Conservation (phyloP, 148 eudicot species). For the Heliosperma pusillum region DNA sequence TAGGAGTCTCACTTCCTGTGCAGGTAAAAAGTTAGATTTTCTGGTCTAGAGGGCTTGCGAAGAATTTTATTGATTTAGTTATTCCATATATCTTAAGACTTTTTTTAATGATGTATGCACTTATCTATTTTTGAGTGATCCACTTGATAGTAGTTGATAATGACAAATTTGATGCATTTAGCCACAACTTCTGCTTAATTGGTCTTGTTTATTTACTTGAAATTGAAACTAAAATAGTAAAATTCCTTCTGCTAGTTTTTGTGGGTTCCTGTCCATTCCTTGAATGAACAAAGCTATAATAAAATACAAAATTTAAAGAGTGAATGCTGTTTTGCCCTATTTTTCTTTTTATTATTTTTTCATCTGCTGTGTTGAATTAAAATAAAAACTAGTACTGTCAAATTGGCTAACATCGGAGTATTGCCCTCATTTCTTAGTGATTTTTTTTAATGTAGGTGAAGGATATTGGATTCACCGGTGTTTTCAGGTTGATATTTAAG, state of each 20-base stretch:
- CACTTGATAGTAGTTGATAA: not conserved
- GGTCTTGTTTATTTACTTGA: not conserved
- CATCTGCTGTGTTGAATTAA: not conserved
- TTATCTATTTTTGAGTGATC: not conserved
- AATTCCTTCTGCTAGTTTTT: not conserved
- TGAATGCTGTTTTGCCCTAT: not conserved
- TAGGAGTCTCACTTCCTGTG: conserved; percentile 86
- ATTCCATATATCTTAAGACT: not conserved
- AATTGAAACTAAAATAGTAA: not conserved
- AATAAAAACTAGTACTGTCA: not conserved
- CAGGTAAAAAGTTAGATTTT: conserved; percentile 47
- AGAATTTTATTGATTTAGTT: not conserved
- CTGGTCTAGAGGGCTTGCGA: not conserved
- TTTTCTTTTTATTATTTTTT: not conserved
- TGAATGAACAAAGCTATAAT: not conserved
- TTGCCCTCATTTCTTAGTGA: conserved; percentile 1
- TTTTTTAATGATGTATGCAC: not conserved
- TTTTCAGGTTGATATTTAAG: conserved; percentile 84
- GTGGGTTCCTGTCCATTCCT: not conserved
- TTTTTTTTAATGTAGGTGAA: conserved; percentile 55
- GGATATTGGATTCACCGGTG: conserved; percentile 83
- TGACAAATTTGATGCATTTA: not conserved
- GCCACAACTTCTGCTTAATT: not conserved
- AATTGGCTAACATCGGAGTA: not conserved
- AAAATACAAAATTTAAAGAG: not conserved